A percentile compares a stretch with the other conserved stretches of the same genome.
phyloP scores from a whole-genome alignment of 2,329 filamentous ascomycete species.

The Lachnellula arida region DNA sequence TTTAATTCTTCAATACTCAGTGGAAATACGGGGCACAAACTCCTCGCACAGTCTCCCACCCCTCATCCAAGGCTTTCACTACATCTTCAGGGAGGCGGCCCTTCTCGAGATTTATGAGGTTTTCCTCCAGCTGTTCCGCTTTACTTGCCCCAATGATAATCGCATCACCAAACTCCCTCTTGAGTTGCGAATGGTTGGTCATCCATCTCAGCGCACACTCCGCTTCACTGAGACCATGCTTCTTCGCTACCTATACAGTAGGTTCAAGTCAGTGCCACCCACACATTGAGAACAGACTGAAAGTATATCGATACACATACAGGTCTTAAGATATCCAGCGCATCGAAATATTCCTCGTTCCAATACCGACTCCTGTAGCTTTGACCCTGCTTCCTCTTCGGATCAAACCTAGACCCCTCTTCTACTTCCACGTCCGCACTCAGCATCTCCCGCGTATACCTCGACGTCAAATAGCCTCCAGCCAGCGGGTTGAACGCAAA shows the following conservation, averaged over 20 bases:
- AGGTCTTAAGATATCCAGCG: slow-evolving; percentile 60
- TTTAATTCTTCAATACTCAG: not conserved
- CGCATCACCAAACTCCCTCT: slow-evolving; percentile 49
- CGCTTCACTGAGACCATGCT: slow-evolving; percentile 63
- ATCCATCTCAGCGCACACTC: slow-evolving; percentile 74
- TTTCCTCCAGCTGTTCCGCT: slow-evolving; percentile 51
- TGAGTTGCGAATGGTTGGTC: slow-evolving; percentile 62
- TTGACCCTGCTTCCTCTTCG: slow-evolving; percentile 45
- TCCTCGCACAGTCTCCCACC: slow-evolving; percentile 67
- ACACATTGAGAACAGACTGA: not conserved
- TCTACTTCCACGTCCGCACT: slow-evolving; percentile 31
- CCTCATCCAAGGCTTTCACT: slow-evolving; percentile 68
- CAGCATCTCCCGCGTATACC: slow-evolving; percentile 41
- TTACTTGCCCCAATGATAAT: slow-evolving; percentile 56
- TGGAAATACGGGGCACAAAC: slow-evolving; percentile 52
- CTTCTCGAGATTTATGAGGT: slow-evolving; percentile 56
- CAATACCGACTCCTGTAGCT: slow-evolving; percentile 55
- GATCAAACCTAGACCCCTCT: slow-evolving; percentile 11
- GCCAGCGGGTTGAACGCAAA: slow-evolving; percentile 56
- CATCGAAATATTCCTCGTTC: slow-evolving; percentile 57
- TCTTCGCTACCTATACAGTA: slow-evolving; percentile 48
- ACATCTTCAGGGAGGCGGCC: slow-evolving; percentile 74
- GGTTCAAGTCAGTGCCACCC: not conserved
- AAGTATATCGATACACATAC: not conserved
- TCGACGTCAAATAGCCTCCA: slow-evolving; percentile 39